These are phyloP conservation scores for Alternaria hordeiaustralica DNA, from an alignment of 2,329 filamentous ascomycete genomes.

Conservation along the genomic window DNA sequence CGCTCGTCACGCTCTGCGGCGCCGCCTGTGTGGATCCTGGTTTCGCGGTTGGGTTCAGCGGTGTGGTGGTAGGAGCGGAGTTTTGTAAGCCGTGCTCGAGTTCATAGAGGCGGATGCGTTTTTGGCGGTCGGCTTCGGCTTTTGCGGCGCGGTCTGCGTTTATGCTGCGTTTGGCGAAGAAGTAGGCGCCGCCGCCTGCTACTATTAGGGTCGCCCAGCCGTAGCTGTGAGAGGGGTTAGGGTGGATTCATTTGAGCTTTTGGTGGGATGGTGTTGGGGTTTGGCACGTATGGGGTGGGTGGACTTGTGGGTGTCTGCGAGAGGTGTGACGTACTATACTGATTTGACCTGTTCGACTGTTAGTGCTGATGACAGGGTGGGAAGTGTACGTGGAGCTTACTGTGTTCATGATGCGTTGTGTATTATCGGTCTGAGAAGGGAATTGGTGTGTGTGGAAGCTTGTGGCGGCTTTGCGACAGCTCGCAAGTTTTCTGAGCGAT, in stretches of 20 bases:
- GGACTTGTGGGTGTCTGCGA: background rate
- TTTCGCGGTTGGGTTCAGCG: constrained; percentile 18
- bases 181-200: constrained; percentile 89
- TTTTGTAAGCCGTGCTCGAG: constrained; percentile 33
- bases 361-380: background rate
- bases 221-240: constrained; percentile 63
- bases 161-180: constrained; percentile 93
- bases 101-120: constrained; percentile 39
- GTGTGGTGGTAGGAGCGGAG: constrained; percentile 9
- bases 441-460: background rate
- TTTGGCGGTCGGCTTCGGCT: constrained; percentile 57
- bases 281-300: background rate
- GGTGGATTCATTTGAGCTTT: background rate
- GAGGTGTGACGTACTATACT: constrained; percentile 60
- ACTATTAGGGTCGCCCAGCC: constrained; percentile 88
- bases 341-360: constrained; percentile 58
- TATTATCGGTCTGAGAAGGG: background rate
- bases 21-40: constrained; percentile 10
- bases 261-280: background rate
- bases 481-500: constrained; percentile 25
- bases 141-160: constrained; percentile 85
- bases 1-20: constrained; percentile 14
- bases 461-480: constrained; percentile 12
- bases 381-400: constrained; percentile 43
- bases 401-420: constrained; percentile 56